These are phyloP conservation scores for Pseudomicrostroma phylloplanum DNA, from an alignment of 1,284 basidiomycete species.

Conservation along the genomic window DNA sequence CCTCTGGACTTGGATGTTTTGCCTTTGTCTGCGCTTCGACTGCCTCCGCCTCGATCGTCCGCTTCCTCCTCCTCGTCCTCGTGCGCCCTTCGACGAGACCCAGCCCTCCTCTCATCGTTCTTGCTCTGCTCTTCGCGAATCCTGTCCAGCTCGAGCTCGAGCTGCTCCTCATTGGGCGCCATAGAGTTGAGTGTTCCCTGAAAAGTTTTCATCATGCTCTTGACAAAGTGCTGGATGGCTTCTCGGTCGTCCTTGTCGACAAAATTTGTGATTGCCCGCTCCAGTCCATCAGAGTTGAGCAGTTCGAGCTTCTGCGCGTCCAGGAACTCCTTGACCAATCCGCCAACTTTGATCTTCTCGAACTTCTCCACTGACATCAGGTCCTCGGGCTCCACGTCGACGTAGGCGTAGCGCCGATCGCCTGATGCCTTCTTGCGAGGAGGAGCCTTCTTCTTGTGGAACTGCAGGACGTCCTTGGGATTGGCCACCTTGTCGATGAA, in stretches of 20 bases:
- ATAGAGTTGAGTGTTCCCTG: slow-evolving; percentile 5
- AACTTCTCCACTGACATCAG: slow-evolving; percentile 34
- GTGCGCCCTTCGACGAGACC: neutral
- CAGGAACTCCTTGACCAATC: slow-evolving; percentile 39
- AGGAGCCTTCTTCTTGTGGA: slow-evolving; percentile 65
- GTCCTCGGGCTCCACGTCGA: slow-evolving; percentile 25
- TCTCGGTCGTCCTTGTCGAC: slow-evolving; percentile 47
- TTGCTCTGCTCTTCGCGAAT: slow-evolving; percentile 9
- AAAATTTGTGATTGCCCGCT: slow-evolving; percentile 41
- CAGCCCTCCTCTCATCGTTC: slow-evolving; percentile 3
- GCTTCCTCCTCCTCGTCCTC: slow-evolving; percentile 18
- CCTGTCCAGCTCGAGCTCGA: slow-evolving; percentile 5
- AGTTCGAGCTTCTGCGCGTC: slow-evolving; percentile 40
- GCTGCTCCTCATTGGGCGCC: slow-evolving; percentile 8
- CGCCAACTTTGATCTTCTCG: slow-evolving; percentile 35
- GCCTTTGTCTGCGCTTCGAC: neutral
- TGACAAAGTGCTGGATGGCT: slow-evolving; percentile 33
- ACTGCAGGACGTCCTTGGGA: slow-evolving; percentile 84
- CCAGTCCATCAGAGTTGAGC: slow-evolving; percentile 34
- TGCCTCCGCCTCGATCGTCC: slow-evolving; percentile 15
- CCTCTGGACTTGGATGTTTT: neutral
- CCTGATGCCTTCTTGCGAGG: slow-evolving; percentile 2
- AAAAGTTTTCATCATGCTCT: slow-evolving; percentile 9
- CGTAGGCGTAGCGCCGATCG: slow-evolving; percentile 16
- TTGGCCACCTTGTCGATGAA: slow-evolving; percentile 88